Evolutionary conservation across 352 stramenopile species (phyloP).

Genomic region (Plasmopara viticola): DNA sequence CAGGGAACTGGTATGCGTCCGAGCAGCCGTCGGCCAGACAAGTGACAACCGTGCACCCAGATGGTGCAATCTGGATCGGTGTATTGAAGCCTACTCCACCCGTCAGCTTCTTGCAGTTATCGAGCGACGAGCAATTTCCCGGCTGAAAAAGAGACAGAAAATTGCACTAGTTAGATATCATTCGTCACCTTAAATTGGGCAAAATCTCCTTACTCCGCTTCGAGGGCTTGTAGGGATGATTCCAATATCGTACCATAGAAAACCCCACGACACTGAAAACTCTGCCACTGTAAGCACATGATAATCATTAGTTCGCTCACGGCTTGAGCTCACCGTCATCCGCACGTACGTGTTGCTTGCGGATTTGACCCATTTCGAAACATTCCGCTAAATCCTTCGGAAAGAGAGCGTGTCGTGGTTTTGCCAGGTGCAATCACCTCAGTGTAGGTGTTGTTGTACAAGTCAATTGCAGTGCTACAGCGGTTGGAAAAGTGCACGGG

Average conservation of each 20-base stretch:
- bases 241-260: conserved; percentile 60
- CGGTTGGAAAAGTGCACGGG: conserved; percentile 54
- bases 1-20: conserved; percentile 38
- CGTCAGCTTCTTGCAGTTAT: conserved; percentile 32
- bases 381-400: conserved; percentile 54
- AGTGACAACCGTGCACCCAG: conserved; percentile 29
- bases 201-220: conserved; percentile 15
- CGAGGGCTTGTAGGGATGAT: conserved; percentile 45
- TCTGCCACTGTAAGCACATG: conserved; percentile 34
- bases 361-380: conserved; percentile 52
- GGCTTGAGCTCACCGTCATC: not conserved
- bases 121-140: conserved; percentile 31
- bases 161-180: conserved; percentile 2
- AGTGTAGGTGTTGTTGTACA: conserved; percentile 46
- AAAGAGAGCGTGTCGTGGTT: conserved; percentile 26
- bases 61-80: conserved; percentile 39
- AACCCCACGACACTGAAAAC: conserved; percentile 35
- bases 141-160: conserved; percentile 14
- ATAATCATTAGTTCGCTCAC: conserved; percentile 5
- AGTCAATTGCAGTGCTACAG: conserved; percentile 32
- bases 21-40: conserved; percentile 30
- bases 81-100: conserved; percentile 40
- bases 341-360: conserved; percentile 37
- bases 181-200: not conserved
- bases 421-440: conserved; percentile 29